Percentiles rank a stretch among this genome's conserved stretches.
phyloP scores from a whole-genome alignment of 495 filamentous ascomycete genomes.

The Monascus purpureus region DNA sequence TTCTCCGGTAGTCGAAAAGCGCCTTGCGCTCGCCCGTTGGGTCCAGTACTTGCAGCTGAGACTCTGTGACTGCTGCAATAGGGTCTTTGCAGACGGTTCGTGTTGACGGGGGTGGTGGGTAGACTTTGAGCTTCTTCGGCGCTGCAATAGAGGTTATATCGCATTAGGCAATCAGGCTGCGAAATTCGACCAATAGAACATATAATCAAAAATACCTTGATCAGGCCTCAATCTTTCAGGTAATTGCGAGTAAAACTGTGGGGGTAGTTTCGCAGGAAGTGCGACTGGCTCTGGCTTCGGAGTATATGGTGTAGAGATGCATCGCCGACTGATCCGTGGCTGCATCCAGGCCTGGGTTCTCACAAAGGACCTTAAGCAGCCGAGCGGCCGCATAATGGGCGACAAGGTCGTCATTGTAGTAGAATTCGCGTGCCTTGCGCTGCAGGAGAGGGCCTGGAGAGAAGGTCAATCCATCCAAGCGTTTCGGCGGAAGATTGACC shows the following conservation, averaged over 20 bases:
- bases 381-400: conserved; percentile 47
- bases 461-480: neutral
- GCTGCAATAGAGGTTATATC: conserved; percentile 13
- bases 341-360: conserved; percentile 30
- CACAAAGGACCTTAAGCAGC: conserved; percentile 46
- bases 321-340: conserved; percentile 24
- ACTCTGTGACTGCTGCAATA: conserved; percentile 42
- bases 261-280: conserved; percentile 27
- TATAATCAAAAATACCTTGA: conserved; percentile 23
- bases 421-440: neutral
- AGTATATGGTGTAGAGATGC: conserved; percentile 27
- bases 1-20: conserved; percentile 60
- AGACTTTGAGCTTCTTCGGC: conserved; percentile 36
- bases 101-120: conserved; percentile 35
- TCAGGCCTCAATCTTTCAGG: conserved; percentile 23
- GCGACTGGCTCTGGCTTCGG: conserved; percentile 19
- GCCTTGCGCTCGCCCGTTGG: conserved; percentile 66
- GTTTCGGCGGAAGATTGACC: conserved; percentile 13
- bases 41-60: conserved; percentile 63
- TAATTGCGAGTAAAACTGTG: conserved; percentile 29
- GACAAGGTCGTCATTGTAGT: conserved; percentile 42
- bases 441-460: conserved; percentile 1
- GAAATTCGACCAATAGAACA: too few relatives aligned
- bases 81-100: conserved; percentile 41
- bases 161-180: too few relatives aligned